Percentiles rank a stretch among this genome's conserved stretches.
Conservation (phyloP, 139 green algal genomes). For the Chloropicon primus region DNA sequence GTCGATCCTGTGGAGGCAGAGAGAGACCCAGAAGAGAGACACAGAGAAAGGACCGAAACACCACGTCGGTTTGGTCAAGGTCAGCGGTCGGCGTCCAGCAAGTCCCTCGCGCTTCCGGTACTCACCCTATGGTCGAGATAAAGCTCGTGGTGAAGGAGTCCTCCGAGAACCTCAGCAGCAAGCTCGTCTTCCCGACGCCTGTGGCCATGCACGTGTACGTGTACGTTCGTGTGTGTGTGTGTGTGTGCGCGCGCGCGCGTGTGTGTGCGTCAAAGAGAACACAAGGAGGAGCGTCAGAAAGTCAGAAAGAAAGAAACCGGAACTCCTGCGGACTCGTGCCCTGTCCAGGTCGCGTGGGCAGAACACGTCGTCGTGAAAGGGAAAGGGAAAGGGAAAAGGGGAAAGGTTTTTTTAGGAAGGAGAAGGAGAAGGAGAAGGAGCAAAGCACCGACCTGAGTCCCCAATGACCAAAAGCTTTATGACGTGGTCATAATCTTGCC, state of each 20-base stretch:
- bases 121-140: slow-evolving; percentile 94
- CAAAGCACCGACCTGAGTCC: slow-evolving; percentile 61
- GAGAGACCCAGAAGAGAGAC: not conserved
- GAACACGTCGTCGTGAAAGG: not conserved
- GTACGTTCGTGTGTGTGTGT: not conserved
- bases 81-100: not conserved
- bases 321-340: no score
- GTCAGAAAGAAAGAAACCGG: no score
- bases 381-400: no score
- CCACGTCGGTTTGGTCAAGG: not conserved
- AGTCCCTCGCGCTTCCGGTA: not conserved
- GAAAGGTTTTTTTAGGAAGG: no score
- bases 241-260: no score
- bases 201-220: not conserved
- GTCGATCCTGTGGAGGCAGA: slow-evolving; percentile 58
- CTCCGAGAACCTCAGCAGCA: slow-evolving; percentile 88
- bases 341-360: no score
- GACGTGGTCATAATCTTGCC: slow-evolving; percentile 76
- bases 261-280: no score
- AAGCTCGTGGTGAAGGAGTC: slow-evolving; percentile 93
- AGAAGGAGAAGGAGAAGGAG: no score
- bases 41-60: not conserved
- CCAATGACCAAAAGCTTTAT: slow-evolving; percentile 95
- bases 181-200: slow-evolving; percentile 93
- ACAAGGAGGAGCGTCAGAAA: no score